phyloP scores from a whole-genome alignment of 441 rosid genomes.

The Bruguiera hainesii region DNA sequence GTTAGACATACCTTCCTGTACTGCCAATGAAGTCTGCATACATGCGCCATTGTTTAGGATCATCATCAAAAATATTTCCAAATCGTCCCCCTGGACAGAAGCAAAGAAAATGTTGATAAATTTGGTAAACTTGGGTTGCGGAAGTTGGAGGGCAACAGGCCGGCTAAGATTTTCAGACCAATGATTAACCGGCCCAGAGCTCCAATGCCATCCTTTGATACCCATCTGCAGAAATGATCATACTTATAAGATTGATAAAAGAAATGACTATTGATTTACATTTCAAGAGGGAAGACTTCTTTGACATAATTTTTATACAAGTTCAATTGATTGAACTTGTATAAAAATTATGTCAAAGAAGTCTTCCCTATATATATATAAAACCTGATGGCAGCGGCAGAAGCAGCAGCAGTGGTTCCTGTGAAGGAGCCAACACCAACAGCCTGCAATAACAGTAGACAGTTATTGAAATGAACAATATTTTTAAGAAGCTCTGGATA shows the following conservation, averaged over 20 bases:
- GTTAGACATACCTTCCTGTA: constrained; percentile 69
- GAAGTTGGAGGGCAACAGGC: not conserved
- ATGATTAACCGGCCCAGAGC: constrained; percentile 90
- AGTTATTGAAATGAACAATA: not conserved
- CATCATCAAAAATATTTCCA: constrained; percentile 88
- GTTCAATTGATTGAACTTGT: not conserved
- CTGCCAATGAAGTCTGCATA: constrained; percentile 99
- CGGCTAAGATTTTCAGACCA: constrained; percentile 46
- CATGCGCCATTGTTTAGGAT: constrained; percentile 99
- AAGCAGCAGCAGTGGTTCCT: constrained; percentile 77
- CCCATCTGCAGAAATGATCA: constrained; percentile 71
- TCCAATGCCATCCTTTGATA: constrained; percentile 98
- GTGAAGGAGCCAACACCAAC: constrained; percentile 91
- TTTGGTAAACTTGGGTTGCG: not conserved
- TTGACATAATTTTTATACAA: not conserved
- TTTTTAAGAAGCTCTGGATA: not conserved
- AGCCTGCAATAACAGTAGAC: constrained; percentile 49
- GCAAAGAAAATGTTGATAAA: constrained; percentile 18
- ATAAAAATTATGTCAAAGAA: not conserved
- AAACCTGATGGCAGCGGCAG: constrained; percentile 97
- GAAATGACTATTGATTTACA: constrained; percentile 2
- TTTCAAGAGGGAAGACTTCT: constrained; percentile 1
- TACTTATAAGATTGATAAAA: constrained; percentile 21
- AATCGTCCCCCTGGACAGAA: constrained; percentile 80
- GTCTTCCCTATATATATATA: not conserved